These are phyloP conservation scores for Rhodotorula sp. DNA, from an alignment of 1,284 basidiomycete genomes.

Conservation along the genomic window DNA sequence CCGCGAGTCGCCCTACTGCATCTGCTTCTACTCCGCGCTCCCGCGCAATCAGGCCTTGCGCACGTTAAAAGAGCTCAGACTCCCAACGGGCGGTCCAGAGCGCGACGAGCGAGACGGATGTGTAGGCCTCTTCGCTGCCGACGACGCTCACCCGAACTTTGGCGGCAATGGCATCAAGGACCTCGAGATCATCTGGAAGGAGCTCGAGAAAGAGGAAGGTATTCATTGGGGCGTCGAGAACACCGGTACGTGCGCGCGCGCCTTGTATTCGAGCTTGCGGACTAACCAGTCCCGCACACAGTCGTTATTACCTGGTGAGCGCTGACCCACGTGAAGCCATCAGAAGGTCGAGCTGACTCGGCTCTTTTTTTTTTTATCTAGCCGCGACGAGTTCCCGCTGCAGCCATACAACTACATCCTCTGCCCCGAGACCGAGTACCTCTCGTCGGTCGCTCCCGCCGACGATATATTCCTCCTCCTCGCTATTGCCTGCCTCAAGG, in stretches of 20 bases:
- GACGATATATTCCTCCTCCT: conserved; percentile 29
- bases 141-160: conserved; percentile 9
- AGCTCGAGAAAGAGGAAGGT: conserved; percentile 20
- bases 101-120: conserved; percentile 29
- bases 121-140: conserved; percentile 17
- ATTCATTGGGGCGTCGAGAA: conserved; percentile 15
- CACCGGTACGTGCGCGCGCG: background rate
- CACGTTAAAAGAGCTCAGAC: conserved; percentile 22
- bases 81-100: conserved; percentile 29
- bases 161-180: conserved; percentile 22
- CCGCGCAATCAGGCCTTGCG: conserved; percentile 16
- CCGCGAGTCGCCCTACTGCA: conserved; percentile 9
- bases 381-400: background rate
- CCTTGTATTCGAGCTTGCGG: no score
- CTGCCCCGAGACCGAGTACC: background rate
- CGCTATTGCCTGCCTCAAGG: conserved; percentile 22
- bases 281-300: no score
- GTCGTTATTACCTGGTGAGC: no score
- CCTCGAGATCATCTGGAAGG: conserved; percentile 19
- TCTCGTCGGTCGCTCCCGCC: background rate
- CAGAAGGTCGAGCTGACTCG: no score
- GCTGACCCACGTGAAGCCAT: no score
- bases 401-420: background rate
- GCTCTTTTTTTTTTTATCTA: no score
- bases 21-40: conserved; percentile 16